Evolutionary conservation across 805 yeast species (phyloP).

Genomic region (Danielia reshetovae): DNA sequence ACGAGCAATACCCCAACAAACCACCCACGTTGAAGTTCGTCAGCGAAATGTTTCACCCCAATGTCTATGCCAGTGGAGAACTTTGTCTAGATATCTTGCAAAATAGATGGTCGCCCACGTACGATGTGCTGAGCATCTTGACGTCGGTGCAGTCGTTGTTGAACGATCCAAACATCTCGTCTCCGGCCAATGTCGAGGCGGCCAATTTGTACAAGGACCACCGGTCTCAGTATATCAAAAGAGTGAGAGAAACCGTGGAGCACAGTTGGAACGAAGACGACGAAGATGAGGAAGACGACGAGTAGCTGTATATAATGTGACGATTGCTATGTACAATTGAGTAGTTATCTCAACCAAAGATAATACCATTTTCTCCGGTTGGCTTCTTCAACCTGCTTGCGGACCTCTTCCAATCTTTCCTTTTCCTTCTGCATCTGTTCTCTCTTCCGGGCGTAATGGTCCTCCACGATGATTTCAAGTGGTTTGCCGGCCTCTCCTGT

Average conservation of each 20-base stretch:
- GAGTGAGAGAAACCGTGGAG: slow-evolving; percentile 94
- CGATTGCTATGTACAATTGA: not conserved
- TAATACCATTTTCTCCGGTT: slow-evolving; percentile 44
- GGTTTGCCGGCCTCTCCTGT: slow-evolving; percentile 45
- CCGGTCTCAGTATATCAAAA: slow-evolving; percentile 82
- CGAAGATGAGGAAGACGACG: slow-evolving; percentile 44
- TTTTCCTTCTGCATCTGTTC: slow-evolving; percentile 14
- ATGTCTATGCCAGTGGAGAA: slow-evolving; percentile 93
- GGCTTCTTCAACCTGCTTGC: slow-evolving; percentile 12
- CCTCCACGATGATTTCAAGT: slow-evolving; percentile 32
- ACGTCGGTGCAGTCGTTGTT: slow-evolving; percentile 89
- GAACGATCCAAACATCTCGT: slow-evolving; percentile 93
- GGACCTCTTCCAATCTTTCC: slow-evolving; percentile 15
- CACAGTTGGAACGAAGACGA: slow-evolving; percentile 87
- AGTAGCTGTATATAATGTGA: slow-evolving; percentile 4
- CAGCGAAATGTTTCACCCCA: slow-evolving; percentile 96
- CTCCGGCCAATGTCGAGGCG: slow-evolving; percentile 98
- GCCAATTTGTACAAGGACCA: slow-evolving; percentile 95
- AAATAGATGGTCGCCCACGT: slow-evolving; percentile 98
- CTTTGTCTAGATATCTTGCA: slow-evolving; percentile 93
- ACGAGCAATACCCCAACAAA: slow-evolving; percentile 95
- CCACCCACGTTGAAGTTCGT: slow-evolving; percentile 92
- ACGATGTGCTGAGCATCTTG: slow-evolving; percentile 91
- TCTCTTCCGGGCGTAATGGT: slow-evolving; percentile 31
- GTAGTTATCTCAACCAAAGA: slow-evolving; percentile 41